Evolutionary conservation across 306 rosid species (phyloP), one percentile per base, ranked within the genome.

Genomic region (Fragaria ananassa): DNA sequence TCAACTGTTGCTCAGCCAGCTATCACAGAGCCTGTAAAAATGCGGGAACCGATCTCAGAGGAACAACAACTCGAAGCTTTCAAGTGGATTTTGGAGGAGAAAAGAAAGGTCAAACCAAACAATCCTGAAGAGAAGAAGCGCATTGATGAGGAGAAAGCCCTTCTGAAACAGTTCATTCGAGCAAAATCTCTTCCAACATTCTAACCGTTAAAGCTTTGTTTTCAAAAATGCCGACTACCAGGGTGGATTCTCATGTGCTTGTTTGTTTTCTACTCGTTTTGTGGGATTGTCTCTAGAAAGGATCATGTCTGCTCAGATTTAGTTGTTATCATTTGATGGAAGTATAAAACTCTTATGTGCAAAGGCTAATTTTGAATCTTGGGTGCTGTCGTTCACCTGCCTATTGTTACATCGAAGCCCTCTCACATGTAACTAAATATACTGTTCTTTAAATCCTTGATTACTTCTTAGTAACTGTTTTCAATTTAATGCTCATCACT

Each of bases 21-120:
- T 68, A 17, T 82, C 45, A 58, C 79, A 70, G 87, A 75, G 82
- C 89, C 89, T 31, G 85, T 76, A 68, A 79, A 82, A 82, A 67
- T 78, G 83, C 82, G 61, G 11, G 91, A 90, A 79, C 93, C 91
- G 46, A 88, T 96, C 81, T 86, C 93, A 2, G 93, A 84, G 85
- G 72, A 70, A 83, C 96, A 88, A 82, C 98, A 92, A 71, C 92
- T 87, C 0, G 88, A 91, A 57, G 87, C 85, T 70, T 89, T 91
- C 84, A 92, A 92, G 87, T 91, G 97, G 98, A 89, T 96, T 27
- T 77, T 96, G 88, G 98, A 96, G 80, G 97, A 92, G 82, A 95
- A 95, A 82, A 89, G 97, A 81, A 91, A 91, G 90, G 71, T 88
- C 60, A 92, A 92, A 47, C 82, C 97, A 15, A 89, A 81, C 73